Base-by-base conservation (phyloP, 192 early-diverging fungal species). In the Coemansia sp. region DNA sequence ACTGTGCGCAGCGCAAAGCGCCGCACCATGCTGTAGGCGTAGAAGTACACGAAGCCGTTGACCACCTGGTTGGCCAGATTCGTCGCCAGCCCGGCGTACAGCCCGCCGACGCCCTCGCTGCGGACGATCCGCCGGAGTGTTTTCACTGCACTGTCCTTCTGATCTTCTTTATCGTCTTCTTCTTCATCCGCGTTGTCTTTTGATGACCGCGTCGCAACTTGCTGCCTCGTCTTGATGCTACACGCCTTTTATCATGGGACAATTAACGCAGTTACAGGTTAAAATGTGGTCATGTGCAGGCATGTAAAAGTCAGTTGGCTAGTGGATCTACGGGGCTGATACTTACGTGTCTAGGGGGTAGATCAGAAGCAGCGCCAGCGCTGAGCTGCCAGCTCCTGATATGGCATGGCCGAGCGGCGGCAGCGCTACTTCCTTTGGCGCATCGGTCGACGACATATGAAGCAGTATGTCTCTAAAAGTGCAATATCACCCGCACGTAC, bases 191-290 rank as follows among this genome's bases (percentile, higher is more conserved):
- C 27, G 27, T 4, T 18, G 41, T 43, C 41, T 43, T 17, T 18
- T 18, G 41, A 43, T 22, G 67, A 66, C 33, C 65, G 65, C 41
- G 92, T 87, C 64, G 95, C 94, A n/a, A 98, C 94, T 80, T 98
- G 95, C 60, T 96, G 84, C 42, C 94, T 85, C 11, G 96, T 99
- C 71, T 99, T 99, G 73, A 95, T 90, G 47, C 92, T 65, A 65
- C 23, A 57, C n/a, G 18, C 18, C 92, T 5, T 17, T 23, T 19
- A 5, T 21, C 12, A 30, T 8, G n/a, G 17, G 10, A 43, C 17
- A 43, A 43, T 43, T 2, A 5, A 43, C n/a, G n/a, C n/a, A n/a
- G n/a, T n/a, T n/a, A n/a, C n/a, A 43, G 13, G 17, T 43, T 43
- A 46, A 2, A n/a, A 46, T 1, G 21, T 21, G 21, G 21, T n/a